Evolutionary conservation across 2,329 filamentous ascomycete species (phyloP), one percentile per base, ranked within the genome.

Genomic region (Cucurbitaria berberidis): DNA sequence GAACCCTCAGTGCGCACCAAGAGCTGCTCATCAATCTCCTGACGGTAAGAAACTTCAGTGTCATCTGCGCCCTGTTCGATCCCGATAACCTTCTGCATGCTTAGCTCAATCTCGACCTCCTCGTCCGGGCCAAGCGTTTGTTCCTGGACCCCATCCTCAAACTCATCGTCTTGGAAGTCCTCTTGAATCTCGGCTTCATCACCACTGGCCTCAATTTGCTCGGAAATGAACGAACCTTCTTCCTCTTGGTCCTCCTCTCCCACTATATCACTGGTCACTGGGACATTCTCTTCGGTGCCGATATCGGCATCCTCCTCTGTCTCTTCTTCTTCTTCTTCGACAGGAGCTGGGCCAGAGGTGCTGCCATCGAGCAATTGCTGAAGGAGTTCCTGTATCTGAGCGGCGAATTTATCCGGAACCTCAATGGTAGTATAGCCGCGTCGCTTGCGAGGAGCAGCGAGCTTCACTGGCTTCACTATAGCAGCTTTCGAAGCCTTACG

Each of bases 361-460:
- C 15, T n/a, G 15, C n/a, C 15, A 8, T 3, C 3, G 10, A 40
- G 36, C 36, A 40, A 19, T 4, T 22, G 2, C 19, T 40, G 36
- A 21, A 40, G 18, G 18, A 24, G 21, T n/a, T 40, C 18, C 16
- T 40, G 9, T 3, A 40, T 19, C 36, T 22, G 18, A 19, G 36
- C 36, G 5, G 21, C 16, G 22, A 61, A 66, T 45, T 57, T 66
- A 42, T 71, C 64, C 1, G 64, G 63, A 8, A 72, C 57, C n/a
- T 71, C 64, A n/a, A 69, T 35, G 1, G 53, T 29, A 1, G 66
- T 67, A 46, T 62, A 62, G 22, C 69, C 68, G 16, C 66, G 59
- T 34, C 63, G 60, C 51, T 69, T 69, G 40, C 68, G 68, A 29
- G 66, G 60, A 22, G 45, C 62, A 3, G 27, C 22, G 32, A 42